Evolutionary conservation across 163 green algal genomes (phyloP).

Genomic region (Scenedesmus sp.): DNA sequence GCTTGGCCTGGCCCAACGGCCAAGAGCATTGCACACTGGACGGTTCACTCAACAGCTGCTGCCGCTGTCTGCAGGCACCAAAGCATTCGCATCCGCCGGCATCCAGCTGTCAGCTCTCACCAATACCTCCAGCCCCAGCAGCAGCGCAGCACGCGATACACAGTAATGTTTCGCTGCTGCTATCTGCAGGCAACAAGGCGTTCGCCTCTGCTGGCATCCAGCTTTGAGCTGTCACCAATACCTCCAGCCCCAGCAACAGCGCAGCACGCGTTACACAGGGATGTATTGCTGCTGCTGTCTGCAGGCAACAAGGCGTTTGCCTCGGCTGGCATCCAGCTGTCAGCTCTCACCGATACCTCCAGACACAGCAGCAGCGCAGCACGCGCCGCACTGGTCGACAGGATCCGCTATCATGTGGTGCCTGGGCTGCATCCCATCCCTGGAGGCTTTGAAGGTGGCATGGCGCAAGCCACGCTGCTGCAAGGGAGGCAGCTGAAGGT

Average conservation of each 20-base stretch:
- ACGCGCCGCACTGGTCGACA: not conserved
- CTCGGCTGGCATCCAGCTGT: not conserved
- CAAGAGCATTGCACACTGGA: too few relatives aligned
- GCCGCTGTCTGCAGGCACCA: not conserved
- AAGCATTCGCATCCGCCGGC: not conserved
- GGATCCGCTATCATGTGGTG: not conserved
- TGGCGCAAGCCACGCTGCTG: not conserved
- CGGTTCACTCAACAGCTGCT: not conserved
- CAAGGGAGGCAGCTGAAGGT: not conserved
- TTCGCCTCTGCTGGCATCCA: not conserved
- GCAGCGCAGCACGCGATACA: too few relatives aligned
- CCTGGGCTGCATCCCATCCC: not conserved
- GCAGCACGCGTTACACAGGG: too few relatives aligned
- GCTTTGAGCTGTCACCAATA: not conserved
- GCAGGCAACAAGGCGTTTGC: not conserved
- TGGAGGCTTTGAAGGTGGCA: not conserved
- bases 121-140: not conserved
- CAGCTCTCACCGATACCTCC: not conserved
- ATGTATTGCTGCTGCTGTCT: not conserved
- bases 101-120: not conserved
- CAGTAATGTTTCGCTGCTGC: not conserved
- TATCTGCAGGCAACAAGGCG: not conserved
- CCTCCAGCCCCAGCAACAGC: not conserved
- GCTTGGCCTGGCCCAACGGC: too few relatives aligned
- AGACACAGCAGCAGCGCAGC: not conserved